Conservation (phyloP, 106 monocot genomes). For the Hemerocallis citrina region DNA sequence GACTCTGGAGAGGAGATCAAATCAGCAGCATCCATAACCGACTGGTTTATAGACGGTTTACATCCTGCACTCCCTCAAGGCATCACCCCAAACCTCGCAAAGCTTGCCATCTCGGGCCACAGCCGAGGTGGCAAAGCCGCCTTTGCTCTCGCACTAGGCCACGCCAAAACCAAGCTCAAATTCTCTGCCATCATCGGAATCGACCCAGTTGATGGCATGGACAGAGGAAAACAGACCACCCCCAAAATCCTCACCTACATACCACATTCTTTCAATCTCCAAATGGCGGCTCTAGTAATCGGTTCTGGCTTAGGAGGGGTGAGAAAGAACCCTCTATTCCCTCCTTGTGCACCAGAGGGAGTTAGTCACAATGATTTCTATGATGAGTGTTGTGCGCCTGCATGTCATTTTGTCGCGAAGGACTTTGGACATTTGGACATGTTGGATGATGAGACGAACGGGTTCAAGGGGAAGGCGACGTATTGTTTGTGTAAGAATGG, state of each 20-base stretch:
- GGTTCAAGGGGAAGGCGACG: conserved; percentile 44
- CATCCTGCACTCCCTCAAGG: conserved; percentile 20
- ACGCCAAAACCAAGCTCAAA: conserved; percentile 15
- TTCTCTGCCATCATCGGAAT: conserved; percentile 64
- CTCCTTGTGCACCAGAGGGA: conserved; percentile 68
- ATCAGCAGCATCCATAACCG: conserved; percentile 25
- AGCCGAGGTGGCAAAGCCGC: conserved; percentile 85
- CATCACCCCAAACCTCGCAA: conserved; percentile 23
- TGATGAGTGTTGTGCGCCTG: conserved; percentile 54
- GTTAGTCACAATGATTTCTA: conserved; percentile 76
- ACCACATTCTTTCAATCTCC: conserved; percentile 33
- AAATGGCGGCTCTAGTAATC: conserved; percentile 46
- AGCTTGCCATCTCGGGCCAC: conserved; percentile 55
- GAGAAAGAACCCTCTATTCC: conserved; percentile 43
- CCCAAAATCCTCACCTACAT: conserved; percentile 68
- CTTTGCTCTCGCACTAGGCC: conserved; percentile 47
- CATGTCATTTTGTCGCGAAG: conserved; percentile 51
- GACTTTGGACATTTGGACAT: conserved; percentile 82
- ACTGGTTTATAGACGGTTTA: conserved; percentile 47
- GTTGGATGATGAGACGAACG: conserved; percentile 78
- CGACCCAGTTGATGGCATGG: conserved; percentile 89
- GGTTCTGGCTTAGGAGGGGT: conserved; percentile 60
- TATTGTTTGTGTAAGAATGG: conserved; percentile 66
- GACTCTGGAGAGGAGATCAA: conserved; percentile 58
- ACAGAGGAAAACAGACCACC: conserved; percentile 42